phyloP scores from a whole-genome alignment of 805 yeast genomes.

The Hanseniaspora lachancei region DNA sequence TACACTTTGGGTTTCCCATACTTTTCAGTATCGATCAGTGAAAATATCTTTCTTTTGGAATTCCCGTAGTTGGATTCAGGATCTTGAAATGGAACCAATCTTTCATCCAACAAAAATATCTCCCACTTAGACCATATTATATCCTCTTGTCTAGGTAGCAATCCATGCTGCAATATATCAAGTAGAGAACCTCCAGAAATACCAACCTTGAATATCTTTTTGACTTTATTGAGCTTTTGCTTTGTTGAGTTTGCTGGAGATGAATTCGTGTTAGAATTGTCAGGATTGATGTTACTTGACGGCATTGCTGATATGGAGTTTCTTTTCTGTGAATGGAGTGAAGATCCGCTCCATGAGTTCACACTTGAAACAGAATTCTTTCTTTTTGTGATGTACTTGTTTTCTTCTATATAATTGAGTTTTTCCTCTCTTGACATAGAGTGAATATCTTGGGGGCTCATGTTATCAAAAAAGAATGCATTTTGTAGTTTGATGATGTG shows the following conservation, averaged over 20 bases:
- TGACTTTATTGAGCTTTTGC: constrained; percentile 31
- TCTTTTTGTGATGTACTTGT: constrained; percentile 18
- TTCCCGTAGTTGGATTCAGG: constrained; percentile 82
- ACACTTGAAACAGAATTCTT: constrained; percentile 4
- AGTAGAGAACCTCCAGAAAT: constrained; percentile 87
- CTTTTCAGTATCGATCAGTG: constrained; percentile 30
- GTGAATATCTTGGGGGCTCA: constrained; percentile 16
- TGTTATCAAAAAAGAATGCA: constrained; percentile 23
- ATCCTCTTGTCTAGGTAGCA: constrained; percentile 53
- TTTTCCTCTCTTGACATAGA: constrained; percentile 16
- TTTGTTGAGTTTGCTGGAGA: constrained; percentile 23
- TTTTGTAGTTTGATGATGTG: constrained; percentile 85
- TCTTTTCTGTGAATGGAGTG: constrained; percentile 3
- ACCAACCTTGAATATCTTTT: constrained; percentile 75
- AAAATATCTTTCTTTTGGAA: constrained; percentile 71
- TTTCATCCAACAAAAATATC: constrained; percentile 89
- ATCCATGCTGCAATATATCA: constrained; percentile 74
- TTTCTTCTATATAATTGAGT: constrained; percentile 16
- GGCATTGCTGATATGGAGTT: constrained; percentile 10
- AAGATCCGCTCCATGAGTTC: constrained; percentile 4
- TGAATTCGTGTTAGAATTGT: constrained; percentile 23
- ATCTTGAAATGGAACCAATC: constrained; percentile 76
- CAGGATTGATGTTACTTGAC: constrained; percentile 12
- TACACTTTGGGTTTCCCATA: constrained; percentile 53
- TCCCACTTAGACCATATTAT: constrained; percentile 93